phyloP scores from a whole-genome alignment of 768 basidiomycete genomes.

The Tricholoma furcatifolium region DNA sequence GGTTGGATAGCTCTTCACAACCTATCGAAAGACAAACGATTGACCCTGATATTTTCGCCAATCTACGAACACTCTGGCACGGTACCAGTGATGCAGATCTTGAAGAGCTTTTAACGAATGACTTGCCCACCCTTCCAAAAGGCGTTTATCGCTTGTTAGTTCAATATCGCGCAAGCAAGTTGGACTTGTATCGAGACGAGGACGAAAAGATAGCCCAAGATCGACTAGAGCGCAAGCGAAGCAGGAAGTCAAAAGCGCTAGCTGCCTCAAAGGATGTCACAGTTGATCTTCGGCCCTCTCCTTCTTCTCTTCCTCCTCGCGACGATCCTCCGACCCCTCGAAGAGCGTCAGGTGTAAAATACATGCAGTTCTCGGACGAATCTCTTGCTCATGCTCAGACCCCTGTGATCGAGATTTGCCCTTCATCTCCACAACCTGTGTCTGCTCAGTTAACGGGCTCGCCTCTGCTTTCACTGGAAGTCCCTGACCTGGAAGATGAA shows the following conservation, averaged over 20 bases:
- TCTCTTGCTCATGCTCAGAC: slow-evolving; percentile 4
- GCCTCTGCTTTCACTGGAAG: slow-evolving; percentile 45
- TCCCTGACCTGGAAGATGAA: slow-evolving; percentile 73
- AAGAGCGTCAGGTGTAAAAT: slow-evolving; percentile 40
- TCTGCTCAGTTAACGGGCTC: slow-evolving; percentile 25
- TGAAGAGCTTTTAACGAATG: slow-evolving; percentile 59
- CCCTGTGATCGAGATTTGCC: slow-evolving; percentile 17
- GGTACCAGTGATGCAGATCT: slow-evolving; percentile 75
- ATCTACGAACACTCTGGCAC: slow-evolving; percentile 91
- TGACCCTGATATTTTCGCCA: slow-evolving; percentile 87
- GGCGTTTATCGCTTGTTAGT: slow-evolving; percentile 91
- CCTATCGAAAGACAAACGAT: slow-evolving; percentile 68
- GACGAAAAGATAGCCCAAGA: slow-evolving; percentile 44
- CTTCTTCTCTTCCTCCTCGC: slow-evolving; percentile 47
- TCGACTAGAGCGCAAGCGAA: slow-evolving; percentile 35
- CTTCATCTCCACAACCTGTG: slow-evolving; percentile 23
- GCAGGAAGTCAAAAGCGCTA: slow-evolving; percentile 27
- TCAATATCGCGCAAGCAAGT: slow-evolving; percentile 72
- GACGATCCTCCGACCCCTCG: slow-evolving; percentile 63
- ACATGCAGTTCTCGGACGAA: slow-evolving; percentile 19
- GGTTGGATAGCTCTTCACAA: slow-evolving; percentile 64
- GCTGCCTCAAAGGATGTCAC: slow-evolving; percentile 20
- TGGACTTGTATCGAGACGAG: slow-evolving; percentile 76
- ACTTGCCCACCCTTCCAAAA: slow-evolving; percentile 89
- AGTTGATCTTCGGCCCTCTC: slow-evolving; percentile 28